Evolutionary conservation across 352 stramenopile genomes (phyloP).

Genomic region (Phytophthora citricola): DNA sequence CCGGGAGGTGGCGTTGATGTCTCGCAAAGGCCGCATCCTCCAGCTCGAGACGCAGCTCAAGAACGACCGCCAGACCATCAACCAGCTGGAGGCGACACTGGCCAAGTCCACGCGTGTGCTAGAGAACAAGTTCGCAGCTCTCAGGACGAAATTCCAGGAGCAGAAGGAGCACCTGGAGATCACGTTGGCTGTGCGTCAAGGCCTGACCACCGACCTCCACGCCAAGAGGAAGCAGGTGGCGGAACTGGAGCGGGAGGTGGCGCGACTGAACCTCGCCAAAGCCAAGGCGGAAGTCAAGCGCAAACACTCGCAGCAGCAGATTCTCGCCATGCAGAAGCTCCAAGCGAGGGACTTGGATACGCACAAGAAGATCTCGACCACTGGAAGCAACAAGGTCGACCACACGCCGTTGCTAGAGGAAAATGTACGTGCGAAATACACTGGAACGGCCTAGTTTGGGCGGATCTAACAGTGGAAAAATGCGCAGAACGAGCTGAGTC

Average conservation of each 20-base stretch:
- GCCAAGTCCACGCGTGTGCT: constrained; percentile 42
- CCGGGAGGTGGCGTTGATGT: constrained; percentile 51
- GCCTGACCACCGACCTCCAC: constrained; percentile 60
- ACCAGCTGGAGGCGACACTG: constrained; percentile 52
- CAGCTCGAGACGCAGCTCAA: constrained; percentile 64
- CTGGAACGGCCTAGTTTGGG: too few species aligned
- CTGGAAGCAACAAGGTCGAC: neutral
- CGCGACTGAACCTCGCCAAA: constrained; percentile 25
- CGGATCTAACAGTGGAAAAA: too few species aligned
- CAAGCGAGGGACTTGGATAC: constrained; percentile 55
- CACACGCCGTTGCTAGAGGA: constrained; percentile 10
- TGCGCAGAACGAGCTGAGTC: constrained; percentile 21
- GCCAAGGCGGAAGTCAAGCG: constrained; percentile 34
- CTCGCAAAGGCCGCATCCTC: constrained; percentile 58
- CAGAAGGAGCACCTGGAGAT: constrained; percentile 71
- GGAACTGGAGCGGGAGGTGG: constrained; percentile 43
- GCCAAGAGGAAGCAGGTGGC: constrained; percentile 53
- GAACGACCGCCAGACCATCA: constrained; percentile 53
- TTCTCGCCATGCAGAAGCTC: constrained; percentile 62
- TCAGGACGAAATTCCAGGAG: constrained; percentile 50
- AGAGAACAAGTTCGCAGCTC: constrained; percentile 41
- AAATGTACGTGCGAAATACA: constrained; percentile 22
- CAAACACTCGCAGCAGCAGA: constrained; percentile 55
- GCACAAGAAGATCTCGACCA: constrained; percentile 5
- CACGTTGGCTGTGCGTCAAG: constrained; percentile 62